phyloP scores from a whole-genome alignment of 2,329 filamentous ascomycete genomes.

The Colletotrichum sansevieriae region DNA sequence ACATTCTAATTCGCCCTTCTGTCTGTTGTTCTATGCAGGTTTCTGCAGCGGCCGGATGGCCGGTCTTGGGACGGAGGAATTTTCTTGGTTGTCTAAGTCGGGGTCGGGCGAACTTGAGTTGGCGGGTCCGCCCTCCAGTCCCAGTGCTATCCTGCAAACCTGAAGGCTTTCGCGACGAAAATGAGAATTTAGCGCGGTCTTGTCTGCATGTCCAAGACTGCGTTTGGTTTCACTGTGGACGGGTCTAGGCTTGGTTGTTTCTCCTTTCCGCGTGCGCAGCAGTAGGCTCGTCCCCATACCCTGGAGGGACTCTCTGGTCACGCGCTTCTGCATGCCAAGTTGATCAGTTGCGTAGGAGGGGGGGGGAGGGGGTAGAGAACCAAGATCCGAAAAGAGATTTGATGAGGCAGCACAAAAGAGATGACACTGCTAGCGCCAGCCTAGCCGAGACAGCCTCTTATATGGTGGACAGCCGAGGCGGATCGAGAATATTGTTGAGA shows the following conservation, averaged over 20 bases:
- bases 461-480: not conserved
- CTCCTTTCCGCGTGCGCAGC: too few relatives aligned
- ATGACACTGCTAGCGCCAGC: constrained; percentile 24
- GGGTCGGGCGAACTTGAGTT: constrained; percentile 35
- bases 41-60: not conserved
- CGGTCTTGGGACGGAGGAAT: constrained; percentile 25
- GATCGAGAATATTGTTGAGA: constrained; percentile 12
- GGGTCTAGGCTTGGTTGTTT: constrained; percentile 34
- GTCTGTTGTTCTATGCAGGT: constrained; percentile 5
- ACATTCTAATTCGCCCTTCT: constrained; percentile 14
- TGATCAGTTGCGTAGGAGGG: not conserved
- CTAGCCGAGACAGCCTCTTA: constrained; percentile 23
- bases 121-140: constrained; percentile 15
- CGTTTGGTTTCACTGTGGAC: constrained; percentile 40
- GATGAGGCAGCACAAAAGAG: constrained; percentile 24
- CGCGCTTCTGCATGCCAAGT: constrained; percentile 15
- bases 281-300: not conserved
- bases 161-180: constrained; percentile 19
- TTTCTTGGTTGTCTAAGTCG: constrained; percentile 27
- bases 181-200: constrained; percentile 17
- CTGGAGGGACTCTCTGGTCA: not conserved
- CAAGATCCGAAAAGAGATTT: constrained; percentile 25
- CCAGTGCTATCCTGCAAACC: constrained; percentile 29
- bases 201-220: constrained; percentile 22
- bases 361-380: not conserved